phyloP scores from a whole-genome alignment of 768 basidiomycete genomes.

The Tulasnella calospora region DNA sequence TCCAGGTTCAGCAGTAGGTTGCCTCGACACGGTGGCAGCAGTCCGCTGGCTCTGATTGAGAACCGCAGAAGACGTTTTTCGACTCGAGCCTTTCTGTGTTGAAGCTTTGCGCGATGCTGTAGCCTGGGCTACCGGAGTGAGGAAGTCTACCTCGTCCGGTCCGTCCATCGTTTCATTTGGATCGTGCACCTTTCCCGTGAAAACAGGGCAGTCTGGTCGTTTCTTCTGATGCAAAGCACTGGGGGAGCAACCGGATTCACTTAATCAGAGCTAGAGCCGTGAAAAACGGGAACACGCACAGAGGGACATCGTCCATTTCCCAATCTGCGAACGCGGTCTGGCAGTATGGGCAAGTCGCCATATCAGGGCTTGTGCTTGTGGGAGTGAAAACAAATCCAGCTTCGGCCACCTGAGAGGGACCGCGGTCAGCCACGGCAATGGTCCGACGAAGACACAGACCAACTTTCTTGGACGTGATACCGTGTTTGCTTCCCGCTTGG shows the following conservation, averaged over 20 bases:
- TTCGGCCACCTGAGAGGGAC: constrained; percentile 63
- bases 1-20: neutral
- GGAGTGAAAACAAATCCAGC: constrained; percentile 86
- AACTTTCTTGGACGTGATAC: constrained; percentile 69
- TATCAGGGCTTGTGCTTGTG: constrained; percentile 61
- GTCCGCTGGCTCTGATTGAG: neutral
- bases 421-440: neutral
- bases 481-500: constrained; percentile 48
- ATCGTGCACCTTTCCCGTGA: constrained; percentile 1
- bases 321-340: constrained; percentile 74
- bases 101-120: neutral
- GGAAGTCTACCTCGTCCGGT: neutral
- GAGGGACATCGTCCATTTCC: constrained; percentile 81
- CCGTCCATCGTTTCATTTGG: neutral
- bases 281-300: constrained; percentile 49
- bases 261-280: neutral
- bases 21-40: neutral
- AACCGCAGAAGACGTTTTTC: neutral
- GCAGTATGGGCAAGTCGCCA: constrained; percentile 83
- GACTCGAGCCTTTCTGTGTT: neutral
- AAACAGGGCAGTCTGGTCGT: constrained; percentile 15
- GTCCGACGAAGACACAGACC: neutral
- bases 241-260: neutral
- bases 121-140: neutral
- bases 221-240: constrained; percentile 15